Base-by-base conservation (phyloP, 495 filamentous ascomycete genomes). In the Penicillium nucicola region DNA sequence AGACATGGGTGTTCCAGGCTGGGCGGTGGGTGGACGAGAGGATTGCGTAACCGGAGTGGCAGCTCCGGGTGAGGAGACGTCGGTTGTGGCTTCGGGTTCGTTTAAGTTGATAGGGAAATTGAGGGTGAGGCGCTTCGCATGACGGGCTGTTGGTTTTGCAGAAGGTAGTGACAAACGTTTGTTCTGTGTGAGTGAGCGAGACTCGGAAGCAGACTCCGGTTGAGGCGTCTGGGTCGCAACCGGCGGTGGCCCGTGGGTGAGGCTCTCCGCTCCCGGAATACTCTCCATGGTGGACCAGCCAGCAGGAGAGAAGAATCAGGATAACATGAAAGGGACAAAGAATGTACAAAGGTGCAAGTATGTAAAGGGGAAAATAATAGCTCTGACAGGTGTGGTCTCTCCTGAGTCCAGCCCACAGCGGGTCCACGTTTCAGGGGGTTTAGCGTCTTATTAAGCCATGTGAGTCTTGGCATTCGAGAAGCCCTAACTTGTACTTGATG, bases 101-200 rank as follows among this genome's bases (percentile, higher is more conserved):
- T 61, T 57, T 18, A 61, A 49, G 50, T 68, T 71, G 60, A 92
- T 84, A 34, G 87, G 90, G 55, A 95, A 84, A 40, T 85, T 90
- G 47, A 92, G 69, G n/a, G 89, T 92, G 23, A 92, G 72, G 45
- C 89, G 82, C 65, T 92, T 89, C 40, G 81, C 73, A 65, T 81
- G 80, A 45, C 83, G 78, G 13, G 85, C 82, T 13, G 77, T 71
- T 15, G 76, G 70, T 23, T 68, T 53, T 22, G 71, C 81, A 60
- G 55, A 76, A 70, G 72, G 68, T 19, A 84, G 75, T 43, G 77
- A 70, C 14, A 79, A 77, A 31, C 74, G 76, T 41, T 77, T 79
- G 44, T 58, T 66, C 42, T 58, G 60, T 8, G 41, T 36, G 18
- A 55, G 56, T 1, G 58, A 55, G 7, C 52, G 40, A 36, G 46